Percentiles rank a stretch among this genome's conserved stretches.
Conservation (phyloP, 2,329 filamentous ascomycete species). For the Huntiella abstrusa region DNA sequence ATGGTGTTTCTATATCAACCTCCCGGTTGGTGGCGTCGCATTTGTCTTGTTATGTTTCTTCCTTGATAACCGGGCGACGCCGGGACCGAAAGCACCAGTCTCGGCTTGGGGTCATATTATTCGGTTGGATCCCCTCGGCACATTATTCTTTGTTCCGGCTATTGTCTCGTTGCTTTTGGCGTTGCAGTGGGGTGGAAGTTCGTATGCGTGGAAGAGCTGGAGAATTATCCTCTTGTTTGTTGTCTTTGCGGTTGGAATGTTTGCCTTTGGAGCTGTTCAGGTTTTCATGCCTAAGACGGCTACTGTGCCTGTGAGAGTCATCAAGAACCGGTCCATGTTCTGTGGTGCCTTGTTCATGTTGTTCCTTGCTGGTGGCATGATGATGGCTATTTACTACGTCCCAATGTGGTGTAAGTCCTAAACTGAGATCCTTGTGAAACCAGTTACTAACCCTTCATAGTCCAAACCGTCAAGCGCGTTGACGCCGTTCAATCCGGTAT, state of each 20-base stretch:
- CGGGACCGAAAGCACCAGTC: conserved; percentile 16
- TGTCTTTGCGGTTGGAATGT: conserved; percentile 26
- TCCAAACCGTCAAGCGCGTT: conserved; percentile 36
- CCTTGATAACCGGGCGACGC: conserved; percentile 22
- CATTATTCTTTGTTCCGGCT: conserved; percentile 38
- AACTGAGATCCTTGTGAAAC: background rate
- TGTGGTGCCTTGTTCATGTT: conserved; percentile 27
- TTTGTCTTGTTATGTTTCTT: conserved; percentile 30
- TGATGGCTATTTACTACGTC: conserved; percentile 34
- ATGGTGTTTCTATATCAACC: conserved; percentile 42
- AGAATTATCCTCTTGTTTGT: conserved; percentile 35
- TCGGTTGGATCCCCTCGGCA: conserved; percentile 40
- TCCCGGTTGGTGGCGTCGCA: conserved; percentile 34
- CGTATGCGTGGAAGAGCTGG: conserved; percentile 32
- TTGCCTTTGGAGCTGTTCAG: conserved; percentile 33
- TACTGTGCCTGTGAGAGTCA: conserved; percentile 34
- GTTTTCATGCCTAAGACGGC: conserved; percentile 34
- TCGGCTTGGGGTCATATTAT: conserved; percentile 23
- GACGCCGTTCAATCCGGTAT: conserved; percentile 35
- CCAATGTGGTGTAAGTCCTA: conserved; percentile 33
- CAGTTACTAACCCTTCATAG: conserved; percentile 15
- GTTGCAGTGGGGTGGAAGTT: conserved; percentile 42
- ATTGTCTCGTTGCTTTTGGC: conserved; percentile 42
- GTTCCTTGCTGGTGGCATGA: conserved; percentile 30
- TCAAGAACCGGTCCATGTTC: conserved; percentile 35